Evolutionary conservation across 169 alveolate genomes (phyloP).

Genomic region (Eimeria mitis): DNA sequence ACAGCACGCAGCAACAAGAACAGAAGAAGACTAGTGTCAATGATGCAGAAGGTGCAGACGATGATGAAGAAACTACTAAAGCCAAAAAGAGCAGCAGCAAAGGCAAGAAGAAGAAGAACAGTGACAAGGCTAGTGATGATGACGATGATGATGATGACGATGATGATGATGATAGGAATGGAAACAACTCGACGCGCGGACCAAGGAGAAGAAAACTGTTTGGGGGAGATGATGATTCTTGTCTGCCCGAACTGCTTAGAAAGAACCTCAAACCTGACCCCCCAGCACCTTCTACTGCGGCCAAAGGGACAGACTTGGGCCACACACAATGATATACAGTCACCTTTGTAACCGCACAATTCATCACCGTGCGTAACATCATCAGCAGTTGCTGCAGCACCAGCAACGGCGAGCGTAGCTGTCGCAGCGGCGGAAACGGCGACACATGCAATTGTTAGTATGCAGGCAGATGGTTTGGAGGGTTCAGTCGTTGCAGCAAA

Average conservation of each 20-base stretch:
- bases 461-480: background rate
- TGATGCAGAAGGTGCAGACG: background rate
- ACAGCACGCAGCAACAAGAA: conserved; percentile 2
- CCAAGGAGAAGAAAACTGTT: conserved; percentile 57
- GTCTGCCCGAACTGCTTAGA: conserved; percentile 57
- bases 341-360: background rate
- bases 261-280: conserved; percentile 45
- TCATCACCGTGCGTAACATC: background rate
- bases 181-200: conserved; percentile 11
- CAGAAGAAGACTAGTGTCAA: background rate
- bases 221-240: conserved; percentile 70
- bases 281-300: conserved; percentile 67
- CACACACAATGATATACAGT: conserved; percentile 8
- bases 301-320: conserved; percentile 20
- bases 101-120: background rate
- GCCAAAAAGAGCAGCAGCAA: background rate
- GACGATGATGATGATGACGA: conserved; percentile 25
- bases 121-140: background rate
- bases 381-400: conserved; percentile 27
- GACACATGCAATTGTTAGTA: background rate
- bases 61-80: background rate
- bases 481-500: background rate
- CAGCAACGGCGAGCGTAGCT: background rate
- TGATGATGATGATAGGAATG: conserved; percentile 33
- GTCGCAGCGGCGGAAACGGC: background rate